phyloP scores from a whole-genome alignment of 2,329 filamentous ascomycete genomes.

The Claviceps pazoutovae region DNA sequence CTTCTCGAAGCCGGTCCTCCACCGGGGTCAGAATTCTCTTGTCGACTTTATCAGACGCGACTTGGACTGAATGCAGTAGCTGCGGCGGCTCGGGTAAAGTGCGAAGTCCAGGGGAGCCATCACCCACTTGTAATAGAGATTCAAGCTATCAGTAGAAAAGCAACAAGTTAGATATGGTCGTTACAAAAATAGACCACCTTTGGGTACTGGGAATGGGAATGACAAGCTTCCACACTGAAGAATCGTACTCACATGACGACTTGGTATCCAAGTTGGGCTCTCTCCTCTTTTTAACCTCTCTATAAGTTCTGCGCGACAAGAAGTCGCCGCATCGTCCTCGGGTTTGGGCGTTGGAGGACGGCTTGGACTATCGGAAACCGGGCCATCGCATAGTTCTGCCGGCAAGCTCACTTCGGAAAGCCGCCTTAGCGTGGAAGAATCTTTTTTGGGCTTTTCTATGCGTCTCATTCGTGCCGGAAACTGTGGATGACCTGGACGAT shows the following conservation, averaged over 20 bases:
- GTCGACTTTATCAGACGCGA: constrained; percentile 30
- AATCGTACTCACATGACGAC: constrained; percentile 37
- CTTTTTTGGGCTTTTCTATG: constrained; percentile 4
- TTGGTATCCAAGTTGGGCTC: constrained; percentile 60
- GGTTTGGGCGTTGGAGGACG: constrained; percentile 11
- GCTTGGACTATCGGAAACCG: constrained; percentile 29
- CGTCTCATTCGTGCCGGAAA: constrained; percentile 10
- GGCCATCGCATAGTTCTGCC: constrained; percentile 48
- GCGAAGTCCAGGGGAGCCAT: constrained; percentile 13
- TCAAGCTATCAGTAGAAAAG: constrained; percentile 20
- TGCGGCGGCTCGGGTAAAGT: constrained; percentile 23
- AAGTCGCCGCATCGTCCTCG: constrained; percentile 22
- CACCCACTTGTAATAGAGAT: constrained; percentile 17
- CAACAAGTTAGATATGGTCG: not conserved
- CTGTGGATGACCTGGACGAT: constrained; percentile 7
- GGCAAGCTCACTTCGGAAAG: constrained; percentile 47
- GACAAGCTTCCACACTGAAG: not conserved
- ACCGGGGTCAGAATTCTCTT: constrained; percentile 12
- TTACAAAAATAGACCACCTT: not conserved
- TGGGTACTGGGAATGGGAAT: not conserved
- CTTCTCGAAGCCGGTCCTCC: constrained; percentile 34
- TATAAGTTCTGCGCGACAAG: constrained; percentile 66
- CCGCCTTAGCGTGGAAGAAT: constrained; percentile 13
- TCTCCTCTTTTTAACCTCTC: constrained; percentile 69
- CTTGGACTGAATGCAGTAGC: constrained; percentile 32